Conservation (phyloP, 805 yeast species). For the Saccharomycopsis sp. region DNA sequence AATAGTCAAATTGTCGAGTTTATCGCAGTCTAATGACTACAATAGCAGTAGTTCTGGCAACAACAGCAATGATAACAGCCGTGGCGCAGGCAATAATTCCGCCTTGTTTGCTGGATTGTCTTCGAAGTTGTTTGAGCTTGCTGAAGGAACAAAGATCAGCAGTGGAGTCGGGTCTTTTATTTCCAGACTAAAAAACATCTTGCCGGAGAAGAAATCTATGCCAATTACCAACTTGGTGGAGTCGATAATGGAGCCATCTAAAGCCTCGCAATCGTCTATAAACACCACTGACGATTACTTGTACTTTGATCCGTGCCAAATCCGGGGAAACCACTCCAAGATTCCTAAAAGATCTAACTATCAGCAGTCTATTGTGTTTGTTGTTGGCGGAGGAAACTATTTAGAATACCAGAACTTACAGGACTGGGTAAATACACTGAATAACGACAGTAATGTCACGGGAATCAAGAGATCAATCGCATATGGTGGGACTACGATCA, state of each 20-base stretch:
- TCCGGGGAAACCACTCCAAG: slow-evolving; percentile 83
- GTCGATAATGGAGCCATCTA: slow-evolving; percentile 79
- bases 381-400: slow-evolving; percentile 96
- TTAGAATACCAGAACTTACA: slow-evolving; percentile 90
- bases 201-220: slow-evolving; percentile 82
- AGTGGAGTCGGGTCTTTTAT: slow-evolving; percentile 89
- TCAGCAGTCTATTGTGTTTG: slow-evolving; percentile 79
- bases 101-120: slow-evolving; percentile 70
- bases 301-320: slow-evolving; percentile 79
- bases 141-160: slow-evolving; percentile 66
- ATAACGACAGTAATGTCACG: slow-evolving; percentile 32
- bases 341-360: slow-evolving; percentile 82
- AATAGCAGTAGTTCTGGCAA: slow-evolving; percentile 30
- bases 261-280: slow-evolving; percentile 54
- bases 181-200: slow-evolving; percentile 75
- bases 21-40: slow-evolving; percentile 32
- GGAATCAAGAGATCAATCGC: slow-evolving; percentile 47
- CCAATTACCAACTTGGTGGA: slow-evolving; percentile 90
- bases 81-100: slow-evolving; percentile 30
- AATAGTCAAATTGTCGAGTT: slow-evolving; percentile 47
- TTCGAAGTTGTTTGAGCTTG: slow-evolving; percentile 69
- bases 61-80: slow-evolving; percentile 25
- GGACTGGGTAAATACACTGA: slow-evolving; percentile 59
- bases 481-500: slow-evolving; percentile 80
- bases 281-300: slow-evolving; percentile 82